Conservation (phyloP, 1,284 basidiomycete species). For the Albatrellus sp. region DNA sequence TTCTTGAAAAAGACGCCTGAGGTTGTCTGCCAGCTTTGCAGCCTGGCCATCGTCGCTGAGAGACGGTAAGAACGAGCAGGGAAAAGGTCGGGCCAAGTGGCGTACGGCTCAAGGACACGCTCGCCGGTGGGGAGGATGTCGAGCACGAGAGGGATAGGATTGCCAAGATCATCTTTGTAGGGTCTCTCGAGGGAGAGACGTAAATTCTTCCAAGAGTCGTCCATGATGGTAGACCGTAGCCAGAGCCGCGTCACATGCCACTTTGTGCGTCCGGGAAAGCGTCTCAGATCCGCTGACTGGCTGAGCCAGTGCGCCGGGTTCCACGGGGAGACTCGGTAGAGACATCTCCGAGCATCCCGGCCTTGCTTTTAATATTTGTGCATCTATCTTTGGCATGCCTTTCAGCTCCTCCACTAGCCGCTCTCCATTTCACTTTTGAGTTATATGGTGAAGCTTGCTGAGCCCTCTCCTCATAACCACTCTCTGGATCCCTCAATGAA, state of each 20-base stretch:
- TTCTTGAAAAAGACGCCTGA: slow-evolving; percentile 60
- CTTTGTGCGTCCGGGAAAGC: background rate
- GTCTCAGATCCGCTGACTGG: background rate
- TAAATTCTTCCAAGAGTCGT: slow-evolving; percentile 40
- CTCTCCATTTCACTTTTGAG: background rate
- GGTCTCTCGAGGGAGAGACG: slow-evolving; percentile 62
- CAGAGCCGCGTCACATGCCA: background rate
- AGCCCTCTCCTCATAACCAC: slow-evolving; percentile 2
- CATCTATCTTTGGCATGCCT: background rate
- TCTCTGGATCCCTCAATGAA: slow-evolving; percentile 20
- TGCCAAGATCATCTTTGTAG: slow-evolving; percentile 63
- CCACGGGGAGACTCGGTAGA: background rate
- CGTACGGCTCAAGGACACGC: slow-evolving; percentile 58
- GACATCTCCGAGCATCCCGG: no score
- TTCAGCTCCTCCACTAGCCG: background rate
- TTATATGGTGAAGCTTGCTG: slow-evolving; percentile 17
- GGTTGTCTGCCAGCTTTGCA: slow-evolving; percentile 42
- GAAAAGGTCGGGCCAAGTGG: background rate
- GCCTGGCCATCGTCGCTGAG: slow-evolving; percentile 28
- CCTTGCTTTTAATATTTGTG: no score
- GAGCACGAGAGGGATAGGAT: slow-evolving; percentile 43
- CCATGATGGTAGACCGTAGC: background rate
- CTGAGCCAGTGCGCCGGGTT: background rate
- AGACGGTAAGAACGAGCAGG: background rate
- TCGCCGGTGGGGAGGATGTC: slow-evolving; percentile 64